Evolutionary conservation across 768 basidiomycete species (phyloP).

Genomic region (Pleurotus cornucopiae): DNA sequence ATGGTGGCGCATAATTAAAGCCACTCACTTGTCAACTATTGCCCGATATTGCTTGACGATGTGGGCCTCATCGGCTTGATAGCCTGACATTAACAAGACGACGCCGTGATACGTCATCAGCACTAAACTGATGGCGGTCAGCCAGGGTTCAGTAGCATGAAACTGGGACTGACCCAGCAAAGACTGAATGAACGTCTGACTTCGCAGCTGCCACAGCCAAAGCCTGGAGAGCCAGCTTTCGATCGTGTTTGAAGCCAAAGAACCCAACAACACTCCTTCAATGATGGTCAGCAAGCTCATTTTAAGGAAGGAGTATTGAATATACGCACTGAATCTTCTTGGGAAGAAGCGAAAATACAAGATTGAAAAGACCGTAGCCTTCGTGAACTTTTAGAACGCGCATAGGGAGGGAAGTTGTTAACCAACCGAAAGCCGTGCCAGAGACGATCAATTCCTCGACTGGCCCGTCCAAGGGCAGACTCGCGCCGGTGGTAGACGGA

Average conservation of each 20-base stretch:
- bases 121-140: slow-evolving; percentile 42
- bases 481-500: slow-evolving; percentile 5
- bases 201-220: slow-evolving; percentile 64
- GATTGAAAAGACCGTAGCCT: slow-evolving; percentile 71
- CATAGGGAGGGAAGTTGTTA: slow-evolving; percentile 15
- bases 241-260: slow-evolving; percentile 72
- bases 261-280: slow-evolving; percentile 66
- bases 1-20: not conserved
- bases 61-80: slow-evolving; percentile 67
- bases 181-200: slow-evolving; percentile 70
- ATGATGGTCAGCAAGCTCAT: too few relatives aligned
- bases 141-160: not conserved
- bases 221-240: slow-evolving; percentile 63
- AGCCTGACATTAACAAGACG: slow-evolving; percentile 67
- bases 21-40: slow-evolving; percentile 59
- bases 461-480: slow-evolving; percentile 39
- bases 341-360: slow-evolving; percentile 74
- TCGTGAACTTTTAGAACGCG: not conserved
- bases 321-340: slow-evolving; percentile 54
- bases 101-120: slow-evolving; percentile 80
- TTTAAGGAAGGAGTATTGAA: slow-evolving; percentile 12
- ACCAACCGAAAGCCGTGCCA: slow-evolving; percentile 72
- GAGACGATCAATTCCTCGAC: slow-evolving; percentile 72
- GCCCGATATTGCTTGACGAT: slow-evolving; percentile 59
- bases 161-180: slow-evolving; percentile 55